These are phyloP conservation scores for Holtermannia corniformis DNA, from an alignment of 768 basidiomycete species.

Conservation along the genomic window DNA sequence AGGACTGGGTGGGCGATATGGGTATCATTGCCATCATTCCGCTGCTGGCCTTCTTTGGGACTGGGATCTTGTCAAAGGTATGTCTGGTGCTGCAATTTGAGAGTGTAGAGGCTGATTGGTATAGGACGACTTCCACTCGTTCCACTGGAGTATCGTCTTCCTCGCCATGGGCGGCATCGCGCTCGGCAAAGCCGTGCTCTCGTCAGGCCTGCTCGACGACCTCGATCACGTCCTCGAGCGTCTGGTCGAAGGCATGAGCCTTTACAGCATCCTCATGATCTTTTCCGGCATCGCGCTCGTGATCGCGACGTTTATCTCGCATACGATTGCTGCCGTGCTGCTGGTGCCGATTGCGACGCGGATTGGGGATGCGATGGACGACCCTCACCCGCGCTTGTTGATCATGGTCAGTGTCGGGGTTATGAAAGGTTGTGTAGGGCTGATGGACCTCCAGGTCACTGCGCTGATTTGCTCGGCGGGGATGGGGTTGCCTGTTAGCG, in stretches of 20 bases:
- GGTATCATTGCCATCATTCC: slow-evolving; percentile 93
- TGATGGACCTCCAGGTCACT: slow-evolving; percentile 46
- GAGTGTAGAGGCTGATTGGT: background rate
- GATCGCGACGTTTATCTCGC: slow-evolving; percentile 59
- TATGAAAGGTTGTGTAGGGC: background rate
- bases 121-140: slow-evolving; percentile 70
- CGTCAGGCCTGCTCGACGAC: slow-evolving; percentile 74
- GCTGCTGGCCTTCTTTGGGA: slow-evolving; percentile 84
- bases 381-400: slow-evolving; percentile 64
- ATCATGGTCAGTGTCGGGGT: slow-evolving; percentile 57
- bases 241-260: slow-evolving; percentile 53
- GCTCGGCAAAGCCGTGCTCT: slow-evolving; percentile 81
- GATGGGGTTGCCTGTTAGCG: slow-evolving; percentile 97
- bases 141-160: slow-evolving; percentile 90
- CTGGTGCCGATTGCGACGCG: slow-evolving; percentile 93
- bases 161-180: slow-evolving; percentile 97
- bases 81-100: slow-evolving; percentile 8
- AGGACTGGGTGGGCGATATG: slow-evolving; percentile 81
- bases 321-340: slow-evolving; percentile 90
- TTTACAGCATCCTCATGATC: slow-evolving; percentile 63
- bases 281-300: slow-evolving; percentile 48
- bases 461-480: slow-evolving; percentile 86
- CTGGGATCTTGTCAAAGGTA: slow-evolving; percentile 88
- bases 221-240: slow-evolving; percentile 52
- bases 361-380: slow-evolving; percentile 69